Percentiles rank a stretch among this genome's conserved stretches.
Conservation (phyloP, 2,329 filamentous ascomycete species). For the Botrytis tulipae region DNA sequence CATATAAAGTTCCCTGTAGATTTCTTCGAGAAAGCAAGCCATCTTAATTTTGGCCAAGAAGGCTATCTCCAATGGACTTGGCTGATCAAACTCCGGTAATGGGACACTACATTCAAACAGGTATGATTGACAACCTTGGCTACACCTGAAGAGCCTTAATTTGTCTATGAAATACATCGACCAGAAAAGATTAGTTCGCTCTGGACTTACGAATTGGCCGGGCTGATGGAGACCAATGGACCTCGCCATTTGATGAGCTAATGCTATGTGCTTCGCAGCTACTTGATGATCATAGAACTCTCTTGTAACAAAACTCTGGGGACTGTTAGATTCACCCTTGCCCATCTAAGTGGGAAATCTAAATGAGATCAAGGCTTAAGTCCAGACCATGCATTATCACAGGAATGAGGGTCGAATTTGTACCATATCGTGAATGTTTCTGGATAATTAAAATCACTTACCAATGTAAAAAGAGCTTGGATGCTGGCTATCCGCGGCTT, state of each 20-base stretch:
- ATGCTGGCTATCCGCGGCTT: not conserved
- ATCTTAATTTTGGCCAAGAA: not conserved
- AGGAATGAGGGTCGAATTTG: not conserved
- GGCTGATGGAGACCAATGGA: constrained; percentile 6
- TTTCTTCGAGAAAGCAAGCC: not conserved
- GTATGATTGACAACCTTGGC: not conserved
- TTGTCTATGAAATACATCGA: not conserved
- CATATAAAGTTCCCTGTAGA: not conserved
- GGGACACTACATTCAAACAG: not conserved
- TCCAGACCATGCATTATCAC: not conserved
- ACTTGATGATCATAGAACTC: not conserved
- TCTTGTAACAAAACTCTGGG: not conserved
- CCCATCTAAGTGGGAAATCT: too few species aligned
- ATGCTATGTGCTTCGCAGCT: not conserved
- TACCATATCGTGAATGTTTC: not conserved
- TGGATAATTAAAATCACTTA: not conserved
- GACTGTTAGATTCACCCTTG: not conserved
- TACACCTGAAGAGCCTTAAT: not conserved
- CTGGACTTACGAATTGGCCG: not conserved
- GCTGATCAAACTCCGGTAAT: not conserved
- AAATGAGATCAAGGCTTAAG: not conserved
- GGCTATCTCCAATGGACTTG: not conserved
- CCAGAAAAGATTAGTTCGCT: not conserved
- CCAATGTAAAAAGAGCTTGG: not conserved
- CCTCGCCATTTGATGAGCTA: not conserved